Base-by-base conservation (phyloP, 139 green algal genomes). In the Pleodorina starrii region DNA sequence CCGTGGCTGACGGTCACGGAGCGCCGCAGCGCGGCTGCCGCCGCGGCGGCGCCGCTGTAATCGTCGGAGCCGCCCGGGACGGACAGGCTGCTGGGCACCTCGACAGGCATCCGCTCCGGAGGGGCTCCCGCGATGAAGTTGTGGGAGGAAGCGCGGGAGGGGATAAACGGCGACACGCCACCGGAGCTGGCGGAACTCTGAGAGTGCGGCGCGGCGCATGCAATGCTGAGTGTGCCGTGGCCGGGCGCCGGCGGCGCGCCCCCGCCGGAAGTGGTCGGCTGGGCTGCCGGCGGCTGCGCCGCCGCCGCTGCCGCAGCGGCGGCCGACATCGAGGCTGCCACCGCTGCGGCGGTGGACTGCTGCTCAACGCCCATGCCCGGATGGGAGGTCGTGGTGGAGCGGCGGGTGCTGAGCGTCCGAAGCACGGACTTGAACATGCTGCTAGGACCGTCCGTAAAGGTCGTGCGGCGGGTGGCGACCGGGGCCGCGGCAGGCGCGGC, bases 341-440 rank as follows among this genome's bases (percentile, higher is more conserved):
- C n/a, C n/a, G n/a, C n/a, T n/a, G n/a, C 42, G 16, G 21, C 14
- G 23, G 72, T 10, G 19, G 72, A 14, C 19, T 63, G 46, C 46
- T 82, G 57, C 12, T 69, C 82, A 10, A 21, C 43, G 82, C 19
- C 14, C 1, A 19, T 79, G 66, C 82, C 66, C 19, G 82, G 57
- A 27, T 78, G 66, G 12, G 82, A 88, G 2, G 29, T 44, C 5
- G 11, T 54, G 0, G 32, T 69, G 9, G 66, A 48, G 21, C 82
- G 82, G 0, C 82, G 82, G 23, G 60, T 88, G 82, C 82, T 88
- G 44, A 88, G 82, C n/a, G 82, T 68, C 35, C 82, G 82, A 21
- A 88, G 82, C 82, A 88, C 74, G 82, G 38, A 66, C 27, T 71
- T 71, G 6, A 88, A 50, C 40, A 88, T 88, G 82, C 82, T 88